These are phyloP conservation scores for Nemophila menziesii DNA, from an alignment of 257 asterid genomes.

Conservation along the genomic window DNA sequence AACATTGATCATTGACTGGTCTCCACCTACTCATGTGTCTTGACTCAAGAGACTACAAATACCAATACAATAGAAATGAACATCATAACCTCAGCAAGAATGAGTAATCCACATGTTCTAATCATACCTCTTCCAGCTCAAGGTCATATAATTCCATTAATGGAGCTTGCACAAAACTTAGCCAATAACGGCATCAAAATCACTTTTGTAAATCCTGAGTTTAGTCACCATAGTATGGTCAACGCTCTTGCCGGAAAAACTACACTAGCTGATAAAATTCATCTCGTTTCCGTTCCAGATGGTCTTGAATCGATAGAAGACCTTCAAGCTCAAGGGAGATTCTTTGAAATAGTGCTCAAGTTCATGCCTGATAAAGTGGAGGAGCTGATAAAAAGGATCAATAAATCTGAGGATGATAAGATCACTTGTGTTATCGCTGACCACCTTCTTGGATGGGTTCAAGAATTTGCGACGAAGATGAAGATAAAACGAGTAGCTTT, in stretches of 20 bases:
- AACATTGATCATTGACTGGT: too few species aligned
- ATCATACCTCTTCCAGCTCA: constrained; percentile 65
- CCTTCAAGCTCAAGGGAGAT: constrained; percentile 29
- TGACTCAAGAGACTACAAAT: too few species aligned
- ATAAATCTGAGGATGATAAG: constrained; percentile 15
- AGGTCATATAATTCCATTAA: constrained; percentile 59
- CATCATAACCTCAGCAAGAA: too few species aligned
- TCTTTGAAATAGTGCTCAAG: constrained; percentile 13
- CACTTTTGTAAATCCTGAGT: constrained; percentile 43
- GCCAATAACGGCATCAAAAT: constrained; percentile 30
- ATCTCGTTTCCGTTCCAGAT: constrained; percentile 44
- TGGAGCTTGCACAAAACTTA: constrained; percentile 42
- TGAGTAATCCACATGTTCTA: constrained; percentile 44
- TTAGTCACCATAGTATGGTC: constrained; percentile 36
- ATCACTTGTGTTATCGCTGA: constrained; percentile 42
- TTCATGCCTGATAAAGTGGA: constrained; percentile 38
- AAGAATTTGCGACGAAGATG: constrained; percentile 32
- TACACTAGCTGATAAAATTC: constrained; percentile 13
- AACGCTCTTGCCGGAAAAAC: constrained; percentile 18
- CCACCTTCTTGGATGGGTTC: constrained; percentile 29
- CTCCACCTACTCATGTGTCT: too few species aligned
- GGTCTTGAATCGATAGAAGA: constrained; percentile 52
- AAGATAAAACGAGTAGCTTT: constrained; percentile 36
- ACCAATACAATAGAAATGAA: too few species aligned
- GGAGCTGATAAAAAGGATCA: constrained; percentile 26